Evolutionary conservation across 2,329 filamentous ascomycete species (phyloP), one percentile per base, ranked within the genome.

Genomic region (Diaporthe vexans): DNA sequence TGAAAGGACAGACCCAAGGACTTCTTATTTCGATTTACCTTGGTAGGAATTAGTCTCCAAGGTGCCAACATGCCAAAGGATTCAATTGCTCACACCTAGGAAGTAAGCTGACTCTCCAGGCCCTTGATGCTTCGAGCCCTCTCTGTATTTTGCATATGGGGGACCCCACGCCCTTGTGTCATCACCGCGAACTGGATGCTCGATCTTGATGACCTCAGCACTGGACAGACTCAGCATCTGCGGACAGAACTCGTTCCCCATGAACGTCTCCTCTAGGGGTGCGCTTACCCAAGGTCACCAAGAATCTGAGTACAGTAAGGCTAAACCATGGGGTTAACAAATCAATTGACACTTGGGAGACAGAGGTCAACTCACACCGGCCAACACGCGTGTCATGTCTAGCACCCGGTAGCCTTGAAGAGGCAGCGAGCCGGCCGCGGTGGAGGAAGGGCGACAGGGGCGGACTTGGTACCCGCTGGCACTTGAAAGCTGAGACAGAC

Each of bases 11-110:
- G 88, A 0, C 91, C 97, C 1, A 99, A 84, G 0, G 96, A 98
- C 82, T 97, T 98, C 82, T 99, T 99, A 85, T 99, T 99, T 69
- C 97, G 94, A 81, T 98, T 98, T 21, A 95, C 94, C 95, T 97
- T 76, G 19, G 46, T 61, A 69, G 8, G 15, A 52, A 57, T 77
- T 17, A 77, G 73, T 37, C 19, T 54, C 52, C 33, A n/a, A 15
- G 17, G 33, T 11, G n/a, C 10, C 29, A 15, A 35, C 37, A 21
- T 19, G 35, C n/a, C 58, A 8, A n/a, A 26, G 40, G n/a, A 9
- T 6, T 56, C 29, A 61, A 56, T 29, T 33, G 61, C 88, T 76
- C 88, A 98, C 97, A 69, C 93, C 92, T 37, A 99, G 87, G 80
- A 97, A 99, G 82, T 99, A 99, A 13, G 97, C 97, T 76, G 95